These are phyloP conservation scores for Coprinellus aureogranulatus DNA, from an alignment of 768 basidiomycete species.

Conservation along the genomic window DNA sequence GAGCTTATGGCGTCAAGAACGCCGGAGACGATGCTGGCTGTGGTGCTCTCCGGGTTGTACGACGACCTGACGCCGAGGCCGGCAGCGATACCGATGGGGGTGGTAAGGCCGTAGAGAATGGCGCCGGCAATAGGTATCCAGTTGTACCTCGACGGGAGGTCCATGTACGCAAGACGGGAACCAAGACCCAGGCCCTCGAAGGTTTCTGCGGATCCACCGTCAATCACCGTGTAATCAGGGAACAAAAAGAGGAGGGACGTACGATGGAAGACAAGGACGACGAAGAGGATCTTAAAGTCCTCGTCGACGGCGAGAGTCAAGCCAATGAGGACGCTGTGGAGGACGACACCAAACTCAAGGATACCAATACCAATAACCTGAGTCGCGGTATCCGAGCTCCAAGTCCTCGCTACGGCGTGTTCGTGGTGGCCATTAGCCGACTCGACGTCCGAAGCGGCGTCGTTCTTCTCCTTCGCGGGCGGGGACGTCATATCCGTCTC, in stretches of 20 bases:
- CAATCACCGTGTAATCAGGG: not conserved
- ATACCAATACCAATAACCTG: conserved; percentile 88
- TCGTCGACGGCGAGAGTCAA: conserved; percentile 88
- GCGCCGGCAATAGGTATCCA: conserved; percentile 62
- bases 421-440: conserved; percentile 21
- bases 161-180: conserved; percentile 78
- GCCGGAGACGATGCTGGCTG: conserved; percentile 80
- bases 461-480: conserved; percentile 7
- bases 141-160: conserved; percentile 51
- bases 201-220: conserved; percentile 51
- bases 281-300: conserved; percentile 79
- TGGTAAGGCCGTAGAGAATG: conserved; percentile 69
- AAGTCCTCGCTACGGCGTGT: conserved; percentile 6
- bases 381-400: conserved; percentile 48
- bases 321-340: conserved; percentile 87
- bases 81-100: conserved; percentile 83
- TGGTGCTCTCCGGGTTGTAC: conserved; percentile 79
- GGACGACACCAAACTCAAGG: conserved; percentile 88
- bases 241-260: conserved; percentile 29
- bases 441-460: conserved; percentile 26
- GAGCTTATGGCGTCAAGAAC: conserved; percentile 81
- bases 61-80: conserved; percentile 73
- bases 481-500: conserved; percentile 35
- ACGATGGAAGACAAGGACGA: conserved; percentile 93
- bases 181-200: conserved; percentile 96